Conservation (phyloP, 2,329 filamentous ascomycete genomes). For the Lachnellula subtilissima region DNA sequence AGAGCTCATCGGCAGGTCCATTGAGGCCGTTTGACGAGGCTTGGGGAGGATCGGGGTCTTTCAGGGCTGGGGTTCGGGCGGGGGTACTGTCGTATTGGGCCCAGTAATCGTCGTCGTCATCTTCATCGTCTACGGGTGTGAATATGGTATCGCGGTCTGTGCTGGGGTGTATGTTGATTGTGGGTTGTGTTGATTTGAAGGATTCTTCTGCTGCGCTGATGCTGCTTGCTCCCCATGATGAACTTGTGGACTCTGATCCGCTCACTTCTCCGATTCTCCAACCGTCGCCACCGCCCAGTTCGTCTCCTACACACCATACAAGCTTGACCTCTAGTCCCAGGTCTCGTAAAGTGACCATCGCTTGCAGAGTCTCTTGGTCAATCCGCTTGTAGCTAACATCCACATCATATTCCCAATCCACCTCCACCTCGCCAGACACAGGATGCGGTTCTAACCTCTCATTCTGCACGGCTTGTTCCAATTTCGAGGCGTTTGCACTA, state of each 20-base stretch:
- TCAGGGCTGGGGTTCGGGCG: slow-evolving; percentile 56
- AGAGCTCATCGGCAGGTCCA: slow-evolving; percentile 49
- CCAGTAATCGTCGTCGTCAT: slow-evolving; percentile 78
- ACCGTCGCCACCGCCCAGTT: slow-evolving; percentile 54
- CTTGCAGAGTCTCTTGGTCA: slow-evolving; percentile 71
- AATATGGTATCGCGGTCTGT: slow-evolving; percentile 17
- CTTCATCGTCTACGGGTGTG: slow-evolving; percentile 43
- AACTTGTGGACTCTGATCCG: slow-evolving; percentile 48
- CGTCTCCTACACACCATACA: slow-evolving; percentile 58
- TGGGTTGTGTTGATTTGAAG: slow-evolving; percentile 32
- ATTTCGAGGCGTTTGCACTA: slow-evolving; percentile 46
- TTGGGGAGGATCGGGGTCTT: slow-evolving; percentile 53
- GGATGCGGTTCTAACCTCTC: slow-evolving; percentile 74
- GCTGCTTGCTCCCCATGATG: slow-evolving; percentile 46
- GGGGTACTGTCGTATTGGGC: slow-evolving; percentile 71
- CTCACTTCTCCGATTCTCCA: slow-evolving; percentile 72
- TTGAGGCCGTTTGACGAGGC: slow-evolving; percentile 3
- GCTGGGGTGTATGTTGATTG: slow-evolving; percentile 6
- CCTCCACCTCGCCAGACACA: slow-evolving; percentile 72
- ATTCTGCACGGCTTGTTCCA: slow-evolving; percentile 57
- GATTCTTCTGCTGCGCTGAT: slow-evolving; percentile 58
- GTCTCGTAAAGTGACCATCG: slow-evolving; percentile 56
- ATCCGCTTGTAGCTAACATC: slow-evolving; percentile 61
- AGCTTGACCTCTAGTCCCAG: slow-evolving; percentile 61
- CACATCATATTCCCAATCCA: slow-evolving; percentile 62